Percentiles rank a stretch among this genome's conserved stretches.
Evolutionary conservation across 768 basidiomycete genomes (phyloP).

Genomic region (Phanerochaete carnosa): DNA sequence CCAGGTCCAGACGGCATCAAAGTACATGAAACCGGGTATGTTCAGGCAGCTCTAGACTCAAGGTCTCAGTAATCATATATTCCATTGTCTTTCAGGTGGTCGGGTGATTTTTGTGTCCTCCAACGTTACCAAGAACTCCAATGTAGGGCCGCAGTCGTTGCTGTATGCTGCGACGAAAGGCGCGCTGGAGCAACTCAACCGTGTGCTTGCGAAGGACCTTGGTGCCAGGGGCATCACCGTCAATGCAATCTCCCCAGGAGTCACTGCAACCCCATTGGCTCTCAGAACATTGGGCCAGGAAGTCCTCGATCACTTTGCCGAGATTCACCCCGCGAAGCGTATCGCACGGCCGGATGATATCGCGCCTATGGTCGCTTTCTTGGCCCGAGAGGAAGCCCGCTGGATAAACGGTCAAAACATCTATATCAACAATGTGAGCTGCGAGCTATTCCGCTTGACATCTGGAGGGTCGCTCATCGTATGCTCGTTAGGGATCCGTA

Average conservation of each 20-base stretch:
- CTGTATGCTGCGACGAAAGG: conserved; percentile 51
- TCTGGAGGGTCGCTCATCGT: not conserved
- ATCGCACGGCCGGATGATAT: conserved; percentile 47
- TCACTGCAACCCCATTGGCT: conserved; percentile 48
- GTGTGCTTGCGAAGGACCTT: conserved; percentile 52
- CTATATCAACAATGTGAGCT: conserved; percentile 47
- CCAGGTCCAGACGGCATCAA: conserved; percentile 40
- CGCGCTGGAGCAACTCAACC: conserved; percentile 50
- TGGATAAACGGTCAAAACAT: conserved; percentile 55
- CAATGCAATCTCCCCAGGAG: conserved; percentile 48
- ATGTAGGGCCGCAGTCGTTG: conserved; percentile 40
- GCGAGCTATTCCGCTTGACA: not conserved
- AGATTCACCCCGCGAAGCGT: conserved; percentile 39
- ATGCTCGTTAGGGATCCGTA: not conserved
- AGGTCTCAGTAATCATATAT: not conserved
- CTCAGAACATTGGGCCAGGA: conserved; percentile 42
- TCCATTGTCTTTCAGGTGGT: conserved; percentile 30
- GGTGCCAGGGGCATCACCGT: conserved; percentile 46
- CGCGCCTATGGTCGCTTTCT: conserved; percentile 44
- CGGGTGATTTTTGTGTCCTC: conserved; percentile 53
- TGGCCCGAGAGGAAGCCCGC: conserved; percentile 45
- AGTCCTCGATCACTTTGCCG: conserved; percentile 39
- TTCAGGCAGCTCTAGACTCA: not conserved
- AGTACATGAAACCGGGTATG: conserved; percentile 39
- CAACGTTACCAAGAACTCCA: conserved; percentile 39